Base-by-base conservation (phyloP, 1,284 basidiomycete genomes). In the Pholiota adiposa region DNA sequence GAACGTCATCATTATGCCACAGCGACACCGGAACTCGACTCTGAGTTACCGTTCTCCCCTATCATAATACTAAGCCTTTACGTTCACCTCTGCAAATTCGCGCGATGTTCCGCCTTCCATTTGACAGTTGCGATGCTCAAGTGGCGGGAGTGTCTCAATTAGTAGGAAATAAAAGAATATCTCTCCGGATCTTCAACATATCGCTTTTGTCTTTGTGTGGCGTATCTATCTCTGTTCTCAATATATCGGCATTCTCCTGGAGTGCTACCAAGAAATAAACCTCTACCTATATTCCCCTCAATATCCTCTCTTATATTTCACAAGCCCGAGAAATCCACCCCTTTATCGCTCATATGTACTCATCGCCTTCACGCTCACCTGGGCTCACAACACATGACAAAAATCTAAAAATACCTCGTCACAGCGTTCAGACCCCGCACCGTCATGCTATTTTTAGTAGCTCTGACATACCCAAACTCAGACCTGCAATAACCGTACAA, bases 51-150 rank as follows among this genome's bases (percentile, higher is more conserved):
- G 14, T 38, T 7, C 36, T 38, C 9, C 7, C 36, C 9, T 38
- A 7, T n/a, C 36, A 38, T 38, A 3, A 38, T 38, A 7, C 36
- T 14, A 16, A n/a, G 9, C 4, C 6, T n/a, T 12, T 4, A 27
- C 23, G 9, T 16, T 14, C n/a, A n/a, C n/a, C n/a, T n/a, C 11
- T 8, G 23, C 41, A 11, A 25, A 18, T 21, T 5, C 29, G 11
- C 52, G n/a, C 41, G 40, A 31, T 44, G 52, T 38, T 23, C 48
- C 48, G 48, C 25, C 25, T 44, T 44, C 29, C 23, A 27, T 43
- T 54, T 54, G 52, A 44, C 41, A 54, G 38, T 31, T 54, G 27
- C 25, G 38, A 34, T 54, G 27, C 8, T 11, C 27, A 44, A 19
- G 52, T 36, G 29, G 41, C 38, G 23, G 40, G 38, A 31, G 36